Conservation (phyloP, 202 grass and related monocot genomes). For the Carex arenaria region DNA sequence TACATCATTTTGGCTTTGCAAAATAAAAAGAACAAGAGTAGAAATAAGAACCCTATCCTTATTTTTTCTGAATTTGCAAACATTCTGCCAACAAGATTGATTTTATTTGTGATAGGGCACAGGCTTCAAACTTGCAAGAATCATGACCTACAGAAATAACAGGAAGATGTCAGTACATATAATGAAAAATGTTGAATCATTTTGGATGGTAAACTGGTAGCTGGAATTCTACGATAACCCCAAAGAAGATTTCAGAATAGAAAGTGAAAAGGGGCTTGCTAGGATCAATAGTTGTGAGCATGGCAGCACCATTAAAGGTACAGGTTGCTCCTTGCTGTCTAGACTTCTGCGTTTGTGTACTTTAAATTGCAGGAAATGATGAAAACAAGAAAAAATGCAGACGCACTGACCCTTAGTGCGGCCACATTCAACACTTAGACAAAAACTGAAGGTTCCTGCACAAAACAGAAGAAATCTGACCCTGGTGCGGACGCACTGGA, state of each 20-base stretch:
- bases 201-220: not conserved
- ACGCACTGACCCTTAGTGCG: too few species aligned
- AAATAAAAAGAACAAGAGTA: not conserved
- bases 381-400: too few species aligned
- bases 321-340: slow-evolving; percentile 47
- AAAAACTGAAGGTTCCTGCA: too few species aligned
- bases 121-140: slow-evolving; percentile 44
- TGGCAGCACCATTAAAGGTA: slow-evolving; percentile 49
- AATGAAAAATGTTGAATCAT: not conserved
- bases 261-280: slow-evolving; percentile 21
- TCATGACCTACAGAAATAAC: slow-evolving; percentile 41
- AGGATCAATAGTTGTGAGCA: slow-evolving; percentile 39
- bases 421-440: too few species aligned
- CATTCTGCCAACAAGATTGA: not conserved
- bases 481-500: too few species aligned
- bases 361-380: too few species aligned
- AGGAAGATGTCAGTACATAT: not conserved
- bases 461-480: too few species aligned
- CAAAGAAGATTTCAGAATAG: not conserved
- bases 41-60: not conserved
- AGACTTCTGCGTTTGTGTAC: slow-evolving; percentile 23
- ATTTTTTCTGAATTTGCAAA: not conserved
- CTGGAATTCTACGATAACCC: not conserved
- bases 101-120: not conserved
- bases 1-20: not conserved